phyloP scores from a whole-genome alignment of 1,139 yeast genomes.

The Saccharomycopsis hybrid region DNA sequence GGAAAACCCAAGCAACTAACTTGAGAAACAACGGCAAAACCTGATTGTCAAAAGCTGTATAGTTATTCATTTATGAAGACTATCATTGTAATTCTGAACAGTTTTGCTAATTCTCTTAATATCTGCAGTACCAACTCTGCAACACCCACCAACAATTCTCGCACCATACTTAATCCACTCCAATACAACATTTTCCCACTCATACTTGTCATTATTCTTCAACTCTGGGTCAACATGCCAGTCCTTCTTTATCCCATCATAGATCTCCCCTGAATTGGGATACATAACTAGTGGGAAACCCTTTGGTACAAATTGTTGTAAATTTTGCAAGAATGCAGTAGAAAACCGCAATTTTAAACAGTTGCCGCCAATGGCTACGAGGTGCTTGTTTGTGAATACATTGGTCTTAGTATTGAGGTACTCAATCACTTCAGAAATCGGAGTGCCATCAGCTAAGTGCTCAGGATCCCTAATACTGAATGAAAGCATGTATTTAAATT shows the following conservation, averaged over 20 bases:
- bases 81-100: slow-evolving; percentile 16
- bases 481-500: slow-evolving; percentile 34
- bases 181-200: slow-evolving; percentile 26
- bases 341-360: slow-evolving; percentile 34
- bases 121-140: slow-evolving; percentile 47
- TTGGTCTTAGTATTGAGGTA: slow-evolving; percentile 20
- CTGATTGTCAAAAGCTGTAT: too few species aligned
- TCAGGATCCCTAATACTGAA: slow-evolving; percentile 31
- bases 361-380: slow-evolving; percentile 38
- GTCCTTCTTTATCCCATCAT: slow-evolving; percentile 32
- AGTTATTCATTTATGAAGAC: too few species aligned
- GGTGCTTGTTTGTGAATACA: slow-evolving; percentile 2
- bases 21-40: too few species aligned
- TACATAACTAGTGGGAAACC: slow-evolving; percentile 37
- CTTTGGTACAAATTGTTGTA: slow-evolving; percentile 22
- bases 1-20: too few species aligned
- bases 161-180: slow-evolving; percentile 34
- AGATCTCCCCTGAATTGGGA: slow-evolving; percentile 53
- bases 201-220: slow-evolving; percentile 20
- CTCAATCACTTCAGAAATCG: slow-evolving; percentile 24
- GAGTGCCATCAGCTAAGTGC: slow-evolving; percentile 39
- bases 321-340: slow-evolving; percentile 25
- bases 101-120: slow-evolving; percentile 27
- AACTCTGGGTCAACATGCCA: slow-evolving; percentile 28
- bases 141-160: slow-evolving; percentile 51